Base-by-base conservation (phyloP, 306 rosid species). In the Prunus campanulata region DNA sequence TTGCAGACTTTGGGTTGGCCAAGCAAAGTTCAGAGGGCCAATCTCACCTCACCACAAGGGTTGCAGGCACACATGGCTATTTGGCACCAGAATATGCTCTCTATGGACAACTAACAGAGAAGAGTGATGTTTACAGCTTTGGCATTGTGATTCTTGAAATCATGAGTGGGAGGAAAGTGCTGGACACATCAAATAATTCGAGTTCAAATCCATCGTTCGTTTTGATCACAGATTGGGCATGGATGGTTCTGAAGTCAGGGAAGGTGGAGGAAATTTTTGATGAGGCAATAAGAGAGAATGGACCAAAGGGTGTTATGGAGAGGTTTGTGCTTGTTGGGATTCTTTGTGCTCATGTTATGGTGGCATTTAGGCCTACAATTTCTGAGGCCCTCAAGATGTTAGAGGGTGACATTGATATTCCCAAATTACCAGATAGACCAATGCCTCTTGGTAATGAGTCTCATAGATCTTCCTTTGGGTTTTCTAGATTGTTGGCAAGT, bases 391-490 rank as follows among this genome's bases (percentile, higher is more conserved):
- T 91, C 5, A 89, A 78, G 88, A 93, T 91, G 97, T 72, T 93
- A 62, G 93, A 93, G 46, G 98, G 98, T 68, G 97, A 93, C 15
- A 89, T 87, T 81, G 98, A 91, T 51, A 91, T 91, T 81, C 97
- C 97, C 2, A 54, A 63, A 39, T 68, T 93, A 68, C 96, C 93
- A 11, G 93, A 89, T 8, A 84, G 97, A 71, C 97, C 98, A 51
- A 72, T 93, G 60, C 97, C 98, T 29, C 84, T 91, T 6, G 83
- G 89, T 47, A 92, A 87, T 71, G 91, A 86, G 47, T 89, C 96
- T 0, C 88, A 82, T 74, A 85, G 84, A 65, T 82, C 90, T 74
- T 86, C 90, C 49, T 73, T 85, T 63, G 84, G 73, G 65, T 49
- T 78, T 48, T 61, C 62, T 68, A 83, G 79, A 19, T 5, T 82